phyloP scores from a whole-genome alignment of 1,284 basidiomycete species.

The Trichosporon ovoides region DNA sequence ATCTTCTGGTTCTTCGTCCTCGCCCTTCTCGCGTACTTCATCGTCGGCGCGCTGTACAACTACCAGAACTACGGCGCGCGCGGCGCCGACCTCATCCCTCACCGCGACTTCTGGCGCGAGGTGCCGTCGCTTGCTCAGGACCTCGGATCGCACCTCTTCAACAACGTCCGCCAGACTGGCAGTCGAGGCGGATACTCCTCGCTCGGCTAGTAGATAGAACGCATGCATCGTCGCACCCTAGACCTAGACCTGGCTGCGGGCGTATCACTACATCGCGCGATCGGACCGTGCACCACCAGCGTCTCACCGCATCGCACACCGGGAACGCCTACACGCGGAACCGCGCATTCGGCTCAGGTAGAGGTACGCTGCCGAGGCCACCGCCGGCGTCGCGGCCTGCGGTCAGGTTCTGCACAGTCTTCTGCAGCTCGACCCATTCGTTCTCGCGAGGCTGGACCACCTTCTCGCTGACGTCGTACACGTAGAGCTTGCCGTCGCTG shows the following conservation, averaged over 20 bases:
- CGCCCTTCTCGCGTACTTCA: constrained; percentile 40
- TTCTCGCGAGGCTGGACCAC: constrained; percentile 66
- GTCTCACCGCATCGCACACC: not conserved
- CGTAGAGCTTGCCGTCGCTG: constrained; percentile 83
- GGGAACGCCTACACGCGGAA: not conserved
- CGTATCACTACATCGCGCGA: not conserved
- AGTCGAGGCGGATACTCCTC: constrained; percentile 38
- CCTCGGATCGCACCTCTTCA: constrained; percentile 39
- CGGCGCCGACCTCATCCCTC: constrained; percentile 49
- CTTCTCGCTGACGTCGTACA: constrained; percentile 92
- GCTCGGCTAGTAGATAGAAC: constrained; percentile 9
- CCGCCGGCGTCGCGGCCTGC: constrained; percentile 11
- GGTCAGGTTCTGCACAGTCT: constrained; percentile 55
- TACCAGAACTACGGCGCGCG: constrained; percentile 48
- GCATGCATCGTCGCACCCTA: constrained; percentile 7
- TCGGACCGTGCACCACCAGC: not conserved
- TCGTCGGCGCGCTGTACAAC: constrained; percentile 49
- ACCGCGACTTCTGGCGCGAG: constrained; percentile 50
- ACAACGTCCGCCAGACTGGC: constrained; percentile 31
- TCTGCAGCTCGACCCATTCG: constrained; percentile 85
- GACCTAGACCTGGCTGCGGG: not conserved
- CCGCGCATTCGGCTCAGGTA: not conserved
- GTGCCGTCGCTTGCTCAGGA: constrained; percentile 41
- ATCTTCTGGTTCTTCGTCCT: constrained; percentile 38
- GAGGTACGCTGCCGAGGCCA: not conserved